phyloP scores from a whole-genome alignment of 257 asterid genomes.

The Osmanthus fragrans region DNA sequence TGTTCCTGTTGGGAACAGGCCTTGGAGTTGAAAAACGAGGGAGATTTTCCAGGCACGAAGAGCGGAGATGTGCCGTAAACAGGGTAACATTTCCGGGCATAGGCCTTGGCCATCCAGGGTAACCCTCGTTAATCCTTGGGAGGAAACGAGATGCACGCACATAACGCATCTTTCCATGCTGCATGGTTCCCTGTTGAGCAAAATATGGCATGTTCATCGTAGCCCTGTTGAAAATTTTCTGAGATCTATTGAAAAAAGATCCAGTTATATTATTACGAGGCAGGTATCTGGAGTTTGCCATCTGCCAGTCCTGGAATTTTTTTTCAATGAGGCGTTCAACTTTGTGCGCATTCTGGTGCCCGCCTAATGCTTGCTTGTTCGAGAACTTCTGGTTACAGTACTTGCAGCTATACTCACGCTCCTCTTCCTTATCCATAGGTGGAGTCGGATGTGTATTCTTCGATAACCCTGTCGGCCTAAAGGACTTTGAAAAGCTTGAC shows the following conservation, averaged over 20 bases:
- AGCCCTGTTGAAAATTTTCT: not conserved
- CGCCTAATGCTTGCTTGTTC: constrained; percentile 41
- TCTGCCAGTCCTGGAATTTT: not conserved
- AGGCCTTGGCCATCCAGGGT: not conserved
- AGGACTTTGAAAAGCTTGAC: not conserved
- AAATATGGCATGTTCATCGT: not conserved
- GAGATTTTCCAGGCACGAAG: not conserved
- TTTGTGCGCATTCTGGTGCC: constrained; percentile 45
- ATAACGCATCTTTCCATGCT: not conserved
- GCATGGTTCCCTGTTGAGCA: not conserved
- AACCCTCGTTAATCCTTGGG: not conserved
- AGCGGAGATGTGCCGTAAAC: not conserved
- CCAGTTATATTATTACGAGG: not conserved
- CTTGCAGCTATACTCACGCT: constrained; percentile 26
- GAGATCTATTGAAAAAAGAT: constrained; percentile 11
- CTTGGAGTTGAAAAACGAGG: not conserved
- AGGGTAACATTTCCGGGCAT: not conserved
- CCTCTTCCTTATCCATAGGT: not conserved
- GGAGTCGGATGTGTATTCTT: not conserved
- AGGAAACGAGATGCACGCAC: not conserved
- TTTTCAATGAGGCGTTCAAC: constrained; percentile 27
- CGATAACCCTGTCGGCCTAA: not conserved
- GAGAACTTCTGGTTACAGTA: constrained; percentile 32
- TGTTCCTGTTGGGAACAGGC: not conserved
- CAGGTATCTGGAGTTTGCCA: not conserved